Conservation (phyloP, 768 basidiomycete species). For the Pisolithus tinctorius region DNA sequence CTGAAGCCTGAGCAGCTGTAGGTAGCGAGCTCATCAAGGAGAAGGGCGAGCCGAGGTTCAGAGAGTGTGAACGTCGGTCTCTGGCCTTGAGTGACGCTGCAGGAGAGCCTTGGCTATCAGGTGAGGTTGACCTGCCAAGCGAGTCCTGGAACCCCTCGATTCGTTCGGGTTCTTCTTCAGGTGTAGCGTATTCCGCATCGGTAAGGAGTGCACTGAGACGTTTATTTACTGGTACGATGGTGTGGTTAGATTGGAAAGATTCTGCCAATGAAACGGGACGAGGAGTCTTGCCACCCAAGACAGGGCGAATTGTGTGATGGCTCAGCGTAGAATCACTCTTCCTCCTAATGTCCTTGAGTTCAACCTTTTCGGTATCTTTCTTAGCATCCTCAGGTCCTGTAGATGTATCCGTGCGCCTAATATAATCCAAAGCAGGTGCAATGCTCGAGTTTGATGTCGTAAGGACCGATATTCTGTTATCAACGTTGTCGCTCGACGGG, state of each 20-base stretch:
- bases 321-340: conserved; percentile 82
- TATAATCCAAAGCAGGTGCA: conserved; percentile 50
- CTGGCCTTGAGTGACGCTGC: conserved; percentile 38
- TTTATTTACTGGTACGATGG: conserved; percentile 60
- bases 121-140: conserved; percentile 11
- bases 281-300: conserved; percentile 44
- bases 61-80: conserved; percentile 61
- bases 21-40: conserved; percentile 22
- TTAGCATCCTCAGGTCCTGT: conserved; percentile 20
- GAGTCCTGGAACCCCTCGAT: conserved; percentile 2
- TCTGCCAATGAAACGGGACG: conserved; percentile 76
- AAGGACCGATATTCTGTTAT: conserved; percentile 45
- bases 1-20: conserved; percentile 19
- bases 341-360: conserved; percentile 65
- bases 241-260: conserved; percentile 67
- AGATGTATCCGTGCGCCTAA: conserved; percentile 35
- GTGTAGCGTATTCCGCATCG: conserved; percentile 60
- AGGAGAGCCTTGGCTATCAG: conserved; percentile 31
- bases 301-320: conserved; percentile 61
- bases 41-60: conserved; percentile 40
- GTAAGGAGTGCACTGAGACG: conserved; percentile 62
- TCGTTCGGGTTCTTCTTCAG: conserved; percentile 49
- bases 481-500: conserved; percentile 18
- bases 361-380: conserved; percentile 29
- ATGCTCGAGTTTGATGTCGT: conserved; percentile 45